Conservation (phyloP, 495 filamentous ascomycete species). For the Aspergillus nidulans region DNA sequence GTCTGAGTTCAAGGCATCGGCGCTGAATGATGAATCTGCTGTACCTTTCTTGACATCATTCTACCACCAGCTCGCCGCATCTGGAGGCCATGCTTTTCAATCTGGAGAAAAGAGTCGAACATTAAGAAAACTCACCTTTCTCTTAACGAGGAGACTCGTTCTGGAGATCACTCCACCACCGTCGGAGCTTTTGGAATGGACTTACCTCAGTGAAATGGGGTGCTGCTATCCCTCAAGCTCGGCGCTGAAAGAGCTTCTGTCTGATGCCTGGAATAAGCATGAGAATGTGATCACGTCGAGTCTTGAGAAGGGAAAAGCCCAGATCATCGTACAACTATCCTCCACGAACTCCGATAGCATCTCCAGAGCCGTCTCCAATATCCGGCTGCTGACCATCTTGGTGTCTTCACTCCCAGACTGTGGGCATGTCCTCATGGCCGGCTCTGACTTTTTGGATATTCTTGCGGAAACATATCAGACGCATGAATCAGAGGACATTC, state of each 20-base stretch:
- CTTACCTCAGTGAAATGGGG: slow-evolving; percentile 33
- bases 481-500: slow-evolving; percentile 49
- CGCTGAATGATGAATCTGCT: slow-evolving; percentile 52
- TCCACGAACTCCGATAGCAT: slow-evolving; percentile 33
- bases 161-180: slow-evolving; percentile 23
- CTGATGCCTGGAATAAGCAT: slow-evolving; percentile 35
- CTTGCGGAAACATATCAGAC: slow-evolving; percentile 61
- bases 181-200: slow-evolving; percentile 33
- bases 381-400: slow-evolving; percentile 39
- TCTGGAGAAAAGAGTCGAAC: slow-evolving; percentile 45
- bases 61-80: slow-evolving; percentile 44
- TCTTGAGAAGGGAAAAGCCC: slow-evolving; percentile 44
- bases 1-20: slow-evolving; percentile 45
- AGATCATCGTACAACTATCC: slow-evolving; percentile 46
- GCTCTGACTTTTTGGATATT: slow-evolving; percentile 80
- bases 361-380: slow-evolving; percentile 27
- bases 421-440: slow-evolving; percentile 65
- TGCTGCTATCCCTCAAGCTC: slow-evolving; percentile 36
- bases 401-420: slow-evolving; percentile 29
- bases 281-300: slow-evolving; percentile 31
- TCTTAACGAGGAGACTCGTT: slow-evolving; percentile 49
- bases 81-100: slow-evolving; percentile 33
- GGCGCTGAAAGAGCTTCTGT: slow-evolving; percentile 42
- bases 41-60: slow-evolving; percentile 59
- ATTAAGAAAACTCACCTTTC: slow-evolving; percentile 59